Evolutionary conservation across 2,329 filamentous ascomycete genomes (phyloP), one percentile per base, ranked within the genome.

Genomic region (Talaromyces funiculosus): DNA sequence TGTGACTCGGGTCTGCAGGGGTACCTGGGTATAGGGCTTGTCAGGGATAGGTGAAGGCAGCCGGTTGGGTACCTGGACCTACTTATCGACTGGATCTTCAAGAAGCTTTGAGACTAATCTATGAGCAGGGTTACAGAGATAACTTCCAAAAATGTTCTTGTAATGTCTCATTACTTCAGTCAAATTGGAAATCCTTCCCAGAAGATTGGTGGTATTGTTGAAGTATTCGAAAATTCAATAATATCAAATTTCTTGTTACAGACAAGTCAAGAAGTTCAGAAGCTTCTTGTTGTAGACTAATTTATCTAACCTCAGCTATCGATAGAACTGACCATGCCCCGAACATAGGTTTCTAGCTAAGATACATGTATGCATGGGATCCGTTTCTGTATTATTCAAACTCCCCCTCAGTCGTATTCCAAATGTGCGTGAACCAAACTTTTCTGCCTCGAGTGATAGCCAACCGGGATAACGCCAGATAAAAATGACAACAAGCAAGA

Each of bases 201-300:
- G 31, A n/a, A n/a, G n/a, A n/a, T n/a, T n/a, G n/a, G n/a, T n/a
- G n/a, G n/a, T n/a, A n/a, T n/a, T n/a, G n/a, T n/a, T n/a, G n/a
- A n/a, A n/a, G n/a, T n/a, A n/a, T n/a, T n/a, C n/a, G n/a, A n/a
- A n/a, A n/a, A n/a, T 31, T 31, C 24, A 49, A 18, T 31, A 31
- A 6, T 20, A 49, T 49, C 31, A 26, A 49, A 31, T 51, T 31
- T 16, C 16, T 33, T 16, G 29, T 51, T 20, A n/a, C 24, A 5
- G n/a, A 37, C 29, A 16, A 33, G 14, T 53, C 59, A 61, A 61
- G 60, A 58, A 61, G 60, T 61, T 61, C 60, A 61, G 60, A 58
- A 61, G 60, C 60, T 61, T 45, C 60, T 61, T 57, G 53, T 61
- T 61, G 22, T 38, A 51, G 14, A 54, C 33, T 24, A 54, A 40